phyloP scores from a whole-genome alignment of 108 stramenopile species.

The Skeletonema costatum region DNA sequence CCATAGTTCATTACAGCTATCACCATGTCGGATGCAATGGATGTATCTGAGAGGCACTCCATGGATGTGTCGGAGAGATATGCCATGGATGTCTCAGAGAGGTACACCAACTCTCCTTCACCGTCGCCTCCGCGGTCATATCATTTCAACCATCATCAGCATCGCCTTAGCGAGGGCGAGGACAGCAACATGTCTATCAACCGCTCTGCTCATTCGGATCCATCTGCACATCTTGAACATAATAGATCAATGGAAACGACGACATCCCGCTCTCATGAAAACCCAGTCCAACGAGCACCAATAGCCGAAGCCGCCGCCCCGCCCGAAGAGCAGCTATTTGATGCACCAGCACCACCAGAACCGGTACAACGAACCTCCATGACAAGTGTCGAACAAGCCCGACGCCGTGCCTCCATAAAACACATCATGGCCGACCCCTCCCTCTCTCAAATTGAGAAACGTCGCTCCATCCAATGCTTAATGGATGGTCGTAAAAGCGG shows the following conservation, averaged over 20 bases:
- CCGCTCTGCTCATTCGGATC: neutral
- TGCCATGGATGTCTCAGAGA: neutral
- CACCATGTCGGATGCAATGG: neutral
- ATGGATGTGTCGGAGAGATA: neutral
- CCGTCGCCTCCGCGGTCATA: neutral
- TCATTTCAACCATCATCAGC: neutral
- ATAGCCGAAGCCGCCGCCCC: neutral
- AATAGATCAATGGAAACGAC: neutral
- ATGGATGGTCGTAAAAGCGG: slow-evolving; percentile 76
- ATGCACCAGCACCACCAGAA: neutral
- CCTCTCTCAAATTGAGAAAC: slow-evolving; percentile 60
- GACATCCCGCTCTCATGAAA: neutral
- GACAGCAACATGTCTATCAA: neutral
- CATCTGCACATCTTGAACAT: neutral
- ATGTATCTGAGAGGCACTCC: neutral
- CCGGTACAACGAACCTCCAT: slow-evolving; percentile 19
- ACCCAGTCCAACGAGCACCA: neutral
- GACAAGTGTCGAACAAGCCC: slow-evolving; percentile 25
- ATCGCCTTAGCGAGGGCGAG: neutral
- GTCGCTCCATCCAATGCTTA: slow-evolving; percentile 73
- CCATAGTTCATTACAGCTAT: too few relatives aligned
- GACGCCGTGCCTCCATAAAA: slow-evolving; percentile 77
- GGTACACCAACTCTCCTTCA: neutral
- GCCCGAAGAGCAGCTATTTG: too few relatives aligned
- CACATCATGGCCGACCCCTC: slow-evolving; percentile 61